Conservation (phyloP, 345 rosid genomes). For the Hirschfeldia incana region DNA sequence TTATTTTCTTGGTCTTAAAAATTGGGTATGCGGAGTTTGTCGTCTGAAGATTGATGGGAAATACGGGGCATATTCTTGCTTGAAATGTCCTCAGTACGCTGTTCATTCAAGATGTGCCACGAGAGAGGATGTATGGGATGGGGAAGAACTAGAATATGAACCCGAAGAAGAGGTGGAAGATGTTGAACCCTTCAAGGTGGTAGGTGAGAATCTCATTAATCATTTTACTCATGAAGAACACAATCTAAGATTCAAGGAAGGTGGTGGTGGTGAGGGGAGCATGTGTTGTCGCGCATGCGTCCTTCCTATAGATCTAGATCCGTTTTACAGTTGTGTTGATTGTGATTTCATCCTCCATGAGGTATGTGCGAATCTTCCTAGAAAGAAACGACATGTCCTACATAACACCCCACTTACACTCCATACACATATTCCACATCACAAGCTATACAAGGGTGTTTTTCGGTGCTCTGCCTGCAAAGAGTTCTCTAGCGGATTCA, state of each 20-base stretch:
- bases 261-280: not conserved
- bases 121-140: not conserved
- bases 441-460: not conserved
- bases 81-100: not conserved
- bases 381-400: not conserved
- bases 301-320: not conserved
- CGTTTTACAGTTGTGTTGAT: not conserved
- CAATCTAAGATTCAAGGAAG: not conserved
- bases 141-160: not conserved
- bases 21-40: not conserved
- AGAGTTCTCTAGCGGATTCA: not conserved
- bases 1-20: not conserved
- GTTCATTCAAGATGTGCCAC: not conserved
- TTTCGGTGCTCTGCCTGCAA: not conserved
- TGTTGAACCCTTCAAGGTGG: constrained; percentile 1
- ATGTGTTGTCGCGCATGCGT: not conserved
- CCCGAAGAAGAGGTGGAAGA: not conserved
- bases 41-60: not conserved
- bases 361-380: not conserved
- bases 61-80: not conserved
- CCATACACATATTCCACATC: not conserved
- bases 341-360: not conserved
- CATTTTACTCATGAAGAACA: not conserved
- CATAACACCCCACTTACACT: not conserved
- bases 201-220: not conserved